Evolutionary conservation across 2,329 filamentous ascomycete genomes (phyloP).

Genomic region (Stylonectria norvegica): DNA sequence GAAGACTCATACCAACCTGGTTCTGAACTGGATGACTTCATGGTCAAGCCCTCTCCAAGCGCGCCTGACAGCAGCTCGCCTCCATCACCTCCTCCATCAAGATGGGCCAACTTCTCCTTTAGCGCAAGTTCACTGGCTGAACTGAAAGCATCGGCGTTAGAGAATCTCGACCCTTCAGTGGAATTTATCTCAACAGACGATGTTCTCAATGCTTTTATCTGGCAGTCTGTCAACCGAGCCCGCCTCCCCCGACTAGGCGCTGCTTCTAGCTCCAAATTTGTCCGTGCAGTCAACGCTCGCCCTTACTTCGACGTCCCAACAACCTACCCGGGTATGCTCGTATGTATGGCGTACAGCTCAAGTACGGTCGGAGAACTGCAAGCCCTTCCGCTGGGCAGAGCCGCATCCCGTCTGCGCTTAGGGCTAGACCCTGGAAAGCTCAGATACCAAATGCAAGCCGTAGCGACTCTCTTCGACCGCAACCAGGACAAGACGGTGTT

Average conservation of each 20-base stretch:
- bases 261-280: slow-evolving; percentile 31
- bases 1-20: slow-evolving; percentile 33
- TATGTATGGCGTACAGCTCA: slow-evolving; percentile 43
- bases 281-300: slow-evolving; percentile 49
- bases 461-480: slow-evolving; percentile 38
- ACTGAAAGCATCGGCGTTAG: slow-evolving; percentile 40
- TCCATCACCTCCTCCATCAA: slow-evolving; percentile 25
- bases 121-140: slow-evolving; percentile 30
- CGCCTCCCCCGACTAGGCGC: slow-evolving; percentile 35
- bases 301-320: slow-evolving; percentile 38
- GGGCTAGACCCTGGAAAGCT: slow-evolving; percentile 37
- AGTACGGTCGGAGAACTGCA: slow-evolving; percentile 28
- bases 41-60: slow-evolving; percentile 23
- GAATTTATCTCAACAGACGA: slow-evolving; percentile 53
- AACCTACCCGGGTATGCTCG: slow-evolving; percentile 46
- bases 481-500: slow-evolving; percentile 34
- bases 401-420: slow-evolving; percentile 39
- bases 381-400: slow-evolving; percentile 29
- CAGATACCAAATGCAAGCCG: slow-evolving; percentile 34
- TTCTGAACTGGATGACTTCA: slow-evolving; percentile 34
- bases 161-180: slow-evolving; percentile 3
- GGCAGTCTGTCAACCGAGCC: slow-evolving; percentile 41
- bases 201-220: slow-evolving; percentile 48
- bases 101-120: slow-evolving; percentile 47
- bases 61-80: slow-evolving; percentile 1